Conservation (phyloP, 2,329 filamentous ascomycete species). For the Cordyceps cateniannulata region DNA sequence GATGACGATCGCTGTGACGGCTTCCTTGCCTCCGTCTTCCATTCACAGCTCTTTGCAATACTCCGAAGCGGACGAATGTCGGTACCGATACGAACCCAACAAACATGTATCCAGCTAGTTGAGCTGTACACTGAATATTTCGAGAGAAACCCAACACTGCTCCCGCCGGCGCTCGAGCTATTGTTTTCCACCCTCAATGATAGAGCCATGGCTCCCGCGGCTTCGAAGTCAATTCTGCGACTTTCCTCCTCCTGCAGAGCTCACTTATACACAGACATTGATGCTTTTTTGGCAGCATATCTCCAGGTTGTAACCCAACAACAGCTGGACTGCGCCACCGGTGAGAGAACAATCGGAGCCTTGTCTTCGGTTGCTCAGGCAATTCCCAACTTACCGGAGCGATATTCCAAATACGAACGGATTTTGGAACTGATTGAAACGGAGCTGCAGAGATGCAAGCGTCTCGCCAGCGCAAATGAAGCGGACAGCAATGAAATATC, state of each 20-base stretch:
- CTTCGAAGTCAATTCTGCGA: constrained; percentile 66
- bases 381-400: constrained; percentile 49
- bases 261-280: constrained; percentile 60
- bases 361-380: constrained; percentile 73
- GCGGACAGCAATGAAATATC: neutral
- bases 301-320: constrained; percentile 49
- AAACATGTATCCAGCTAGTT: constrained; percentile 64
- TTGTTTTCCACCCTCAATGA: constrained; percentile 65
- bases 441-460: constrained; percentile 37
- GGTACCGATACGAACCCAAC: constrained; percentile 56
- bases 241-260: constrained; percentile 70
- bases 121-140: constrained; percentile 74
- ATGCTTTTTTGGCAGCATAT: constrained; percentile 66
- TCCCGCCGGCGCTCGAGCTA: constrained; percentile 66
- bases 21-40: constrained; percentile 55
- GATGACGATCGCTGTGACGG: constrained; percentile 53
- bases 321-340: constrained; percentile 58
- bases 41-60: constrained; percentile 49
- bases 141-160: constrained; percentile 57
- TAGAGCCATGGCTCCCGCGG: constrained; percentile 54
- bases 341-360: constrained; percentile 66
- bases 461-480: neutral
- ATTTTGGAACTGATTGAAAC: constrained; percentile 56
- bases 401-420: constrained; percentile 46
- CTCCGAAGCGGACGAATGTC: constrained; percentile 41